phyloP scores from a whole-genome alignment of 2,329 filamentous ascomycete species.

The Triangularia verruculosa region DNA sequence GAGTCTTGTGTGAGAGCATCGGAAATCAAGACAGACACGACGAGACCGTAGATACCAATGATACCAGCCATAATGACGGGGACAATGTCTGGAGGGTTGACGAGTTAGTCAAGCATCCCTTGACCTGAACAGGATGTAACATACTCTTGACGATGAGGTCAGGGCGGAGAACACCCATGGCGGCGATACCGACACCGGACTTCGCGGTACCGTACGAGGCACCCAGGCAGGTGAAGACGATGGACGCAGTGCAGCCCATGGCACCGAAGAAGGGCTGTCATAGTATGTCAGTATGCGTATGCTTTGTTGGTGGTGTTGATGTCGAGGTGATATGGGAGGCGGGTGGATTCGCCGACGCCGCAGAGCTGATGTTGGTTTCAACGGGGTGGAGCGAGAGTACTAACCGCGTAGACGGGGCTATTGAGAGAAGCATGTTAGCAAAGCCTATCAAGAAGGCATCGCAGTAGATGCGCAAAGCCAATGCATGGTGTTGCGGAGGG shows the following conservation, averaged over 20 bases:
- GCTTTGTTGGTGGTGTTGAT: slow-evolving; percentile 15
- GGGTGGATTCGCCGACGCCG: slow-evolving; percentile 22
- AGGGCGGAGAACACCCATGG: slow-evolving; percentile 96
- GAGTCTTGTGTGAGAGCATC: slow-evolving; percentile 70
- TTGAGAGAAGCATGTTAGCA: slow-evolving; percentile 43
- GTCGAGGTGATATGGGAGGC: slow-evolving; percentile 30
- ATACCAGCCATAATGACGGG: slow-evolving; percentile 99
- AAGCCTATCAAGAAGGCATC: neutral
- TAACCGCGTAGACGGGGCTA: slow-evolving; percentile 98
- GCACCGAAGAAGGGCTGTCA: slow-evolving; percentile 83
- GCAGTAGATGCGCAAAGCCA: neutral
- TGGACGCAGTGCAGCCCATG: slow-evolving; percentile 79
- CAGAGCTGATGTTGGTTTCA: slow-evolving; percentile 12
- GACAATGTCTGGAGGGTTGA: slow-evolving; percentile 74
- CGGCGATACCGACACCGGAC: slow-evolving; percentile 96
- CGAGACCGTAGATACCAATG: slow-evolving; percentile 96
- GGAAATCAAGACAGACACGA: slow-evolving; percentile 84
- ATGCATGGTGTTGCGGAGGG: neutral
- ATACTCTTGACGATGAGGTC: slow-evolving; percentile 99
- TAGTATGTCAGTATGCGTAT: slow-evolving; percentile 29
- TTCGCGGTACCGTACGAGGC: slow-evolving; percentile 99
- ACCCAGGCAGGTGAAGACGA: slow-evolving; percentile 56
- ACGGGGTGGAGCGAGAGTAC: slow-evolving; percentile 45
- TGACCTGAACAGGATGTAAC: slow-evolving; percentile 34
- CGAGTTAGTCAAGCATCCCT: slow-evolving; percentile 12